Conservation (phyloP, 495 filamentous ascomycete species). For the Tuber microsphaerosporum region DNA sequence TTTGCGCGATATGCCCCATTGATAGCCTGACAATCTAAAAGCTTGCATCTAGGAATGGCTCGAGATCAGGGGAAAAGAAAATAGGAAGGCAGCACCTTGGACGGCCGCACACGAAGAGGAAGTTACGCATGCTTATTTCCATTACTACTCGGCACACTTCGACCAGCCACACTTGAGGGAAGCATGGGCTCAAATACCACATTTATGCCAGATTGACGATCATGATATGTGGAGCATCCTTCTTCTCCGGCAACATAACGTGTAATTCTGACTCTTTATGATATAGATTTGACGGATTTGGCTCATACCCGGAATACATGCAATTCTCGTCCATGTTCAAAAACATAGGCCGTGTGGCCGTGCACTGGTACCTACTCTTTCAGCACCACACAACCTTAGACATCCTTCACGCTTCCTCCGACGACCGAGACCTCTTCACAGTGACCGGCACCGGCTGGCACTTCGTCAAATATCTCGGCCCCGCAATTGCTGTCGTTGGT, state of each 20-base stretch:
- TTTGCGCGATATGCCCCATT: slow-evolving; percentile 9
- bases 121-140: slow-evolving; percentile 91
- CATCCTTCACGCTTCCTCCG: slow-evolving; percentile 75
- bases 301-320: slow-evolving; percentile 97
- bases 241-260: neutral
- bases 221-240: slow-evolving; percentile 80
- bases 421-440: slow-evolving; percentile 88
- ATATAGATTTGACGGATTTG: slow-evolving; percentile 88
- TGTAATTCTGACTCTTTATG: slow-evolving; percentile 20
- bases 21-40: neutral
- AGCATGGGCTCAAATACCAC: slow-evolving; percentile 94
- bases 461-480: slow-evolving; percentile 92
- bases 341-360: slow-evolving; percentile 93
- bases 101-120: slow-evolving; percentile 91
- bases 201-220: slow-evolving; percentile 86
- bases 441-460: slow-evolving; percentile 97
- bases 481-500: slow-evolving; percentile 80
- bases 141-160: slow-evolving; percentile 96
- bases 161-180: slow-evolving; percentile 90
- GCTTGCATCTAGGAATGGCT: slow-evolving; percentile 65
- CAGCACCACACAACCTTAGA: slow-evolving; percentile 96
- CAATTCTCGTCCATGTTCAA: slow-evolving; percentile 95
- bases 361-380: slow-evolving; percentile 98
- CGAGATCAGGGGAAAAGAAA: slow-evolving; percentile 79
- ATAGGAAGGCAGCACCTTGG: slow-evolving; percentile 81